Evolutionary conservation across 2,329 filamentous ascomycete species (phyloP).

Genomic region (Trichoderma pleuroti): DNA sequence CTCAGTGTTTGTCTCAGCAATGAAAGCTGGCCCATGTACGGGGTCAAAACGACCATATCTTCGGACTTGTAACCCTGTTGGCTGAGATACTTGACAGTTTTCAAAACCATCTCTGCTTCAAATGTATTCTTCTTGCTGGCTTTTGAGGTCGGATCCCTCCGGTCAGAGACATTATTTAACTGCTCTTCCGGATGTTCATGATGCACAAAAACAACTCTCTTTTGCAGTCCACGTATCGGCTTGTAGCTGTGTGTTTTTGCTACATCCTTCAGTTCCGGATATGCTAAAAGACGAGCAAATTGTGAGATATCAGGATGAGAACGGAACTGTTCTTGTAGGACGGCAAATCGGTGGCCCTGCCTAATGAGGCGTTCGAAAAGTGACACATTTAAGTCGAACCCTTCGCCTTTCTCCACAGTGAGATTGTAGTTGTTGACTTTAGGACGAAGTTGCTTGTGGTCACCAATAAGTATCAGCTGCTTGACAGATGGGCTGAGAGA

Average conservation of each 20-base stretch:
- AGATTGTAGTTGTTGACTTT: conserved; percentile 61
- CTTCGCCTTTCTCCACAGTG: conserved; percentile 59
- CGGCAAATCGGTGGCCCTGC: conserved; percentile 50
- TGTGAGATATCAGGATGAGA: conserved; percentile 66
- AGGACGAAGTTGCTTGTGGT: conserved; percentile 69
- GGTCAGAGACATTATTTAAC: conserved; percentile 42
- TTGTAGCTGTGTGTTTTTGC: conserved; percentile 45
- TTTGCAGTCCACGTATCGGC: conserved; percentile 52
- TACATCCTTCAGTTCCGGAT: conserved; percentile 58
- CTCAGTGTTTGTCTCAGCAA: conserved; percentile 52
- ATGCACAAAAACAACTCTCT: conserved; percentile 63
- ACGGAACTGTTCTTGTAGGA: conserved; percentile 60
- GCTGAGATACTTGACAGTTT: conserved; percentile 61
- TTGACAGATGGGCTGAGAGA: conserved; percentile 53
- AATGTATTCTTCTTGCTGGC: conserved; percentile 58
- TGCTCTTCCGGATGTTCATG: conserved; percentile 55
- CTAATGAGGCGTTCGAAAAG: conserved; percentile 66
- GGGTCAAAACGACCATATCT: conserved; percentile 65
- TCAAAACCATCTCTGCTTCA: conserved; percentile 64
- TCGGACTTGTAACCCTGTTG: conserved; percentile 68
- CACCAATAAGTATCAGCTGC: conserved; percentile 67
- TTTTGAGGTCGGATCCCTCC: conserved; percentile 46
- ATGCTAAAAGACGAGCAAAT: conserved; percentile 56
- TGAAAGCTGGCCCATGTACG: conserved; percentile 66
- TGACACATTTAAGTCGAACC: conserved; percentile 64